phyloP scores from a whole-genome alignment of 2,329 filamentous ascomycete genomes.

The Exophiala sp. region DNA sequence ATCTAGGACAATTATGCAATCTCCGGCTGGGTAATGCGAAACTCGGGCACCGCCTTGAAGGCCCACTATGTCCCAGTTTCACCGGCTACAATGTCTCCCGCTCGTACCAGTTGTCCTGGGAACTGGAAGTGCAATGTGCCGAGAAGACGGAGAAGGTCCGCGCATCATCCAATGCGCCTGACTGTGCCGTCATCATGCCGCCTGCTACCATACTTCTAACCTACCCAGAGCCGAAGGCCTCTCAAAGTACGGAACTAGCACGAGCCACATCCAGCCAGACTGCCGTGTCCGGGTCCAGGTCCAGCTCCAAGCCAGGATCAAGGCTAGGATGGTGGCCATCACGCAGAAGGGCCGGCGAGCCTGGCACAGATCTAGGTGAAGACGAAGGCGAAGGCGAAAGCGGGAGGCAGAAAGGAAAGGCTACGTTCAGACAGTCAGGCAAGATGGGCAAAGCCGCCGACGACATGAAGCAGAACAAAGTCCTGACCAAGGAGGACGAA shows the following conservation, averaged over 20 bases:
- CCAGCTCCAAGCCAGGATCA: neutral
- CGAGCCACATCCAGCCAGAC: neutral
- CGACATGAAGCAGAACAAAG: neutral
- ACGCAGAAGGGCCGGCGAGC: too few relatives aligned
- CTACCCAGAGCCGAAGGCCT: too few relatives aligned
- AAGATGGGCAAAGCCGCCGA: neutral
- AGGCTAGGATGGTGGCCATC: too few relatives aligned
- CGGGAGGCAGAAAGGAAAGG: too few relatives aligned
- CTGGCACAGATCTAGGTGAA: too few relatives aligned
- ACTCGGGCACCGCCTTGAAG: conserved; percentile 19
- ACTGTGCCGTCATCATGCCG: conserved; percentile 12
- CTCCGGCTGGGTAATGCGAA: conserved; percentile 19
- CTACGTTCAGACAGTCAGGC: too few relatives aligned
- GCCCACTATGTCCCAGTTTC: conserved; percentile 23
- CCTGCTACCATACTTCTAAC: too few relatives aligned
- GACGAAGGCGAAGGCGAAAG: too few relatives aligned
- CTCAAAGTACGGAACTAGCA: too few relatives aligned
- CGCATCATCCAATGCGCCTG: conserved; percentile 5
- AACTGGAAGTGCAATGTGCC: conserved; percentile 24
- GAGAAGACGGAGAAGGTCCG: conserved; percentile 19
- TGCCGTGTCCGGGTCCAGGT: neutral
- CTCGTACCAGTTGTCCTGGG: conserved; percentile 21
- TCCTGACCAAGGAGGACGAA: conserved; percentile 1
- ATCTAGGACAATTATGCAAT: conserved; percentile 15
- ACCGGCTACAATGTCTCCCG: conserved; percentile 24